phyloP scores from a whole-genome alignment of 352 stramenopile genomes.

The Pythium brachiatum region DNA sequence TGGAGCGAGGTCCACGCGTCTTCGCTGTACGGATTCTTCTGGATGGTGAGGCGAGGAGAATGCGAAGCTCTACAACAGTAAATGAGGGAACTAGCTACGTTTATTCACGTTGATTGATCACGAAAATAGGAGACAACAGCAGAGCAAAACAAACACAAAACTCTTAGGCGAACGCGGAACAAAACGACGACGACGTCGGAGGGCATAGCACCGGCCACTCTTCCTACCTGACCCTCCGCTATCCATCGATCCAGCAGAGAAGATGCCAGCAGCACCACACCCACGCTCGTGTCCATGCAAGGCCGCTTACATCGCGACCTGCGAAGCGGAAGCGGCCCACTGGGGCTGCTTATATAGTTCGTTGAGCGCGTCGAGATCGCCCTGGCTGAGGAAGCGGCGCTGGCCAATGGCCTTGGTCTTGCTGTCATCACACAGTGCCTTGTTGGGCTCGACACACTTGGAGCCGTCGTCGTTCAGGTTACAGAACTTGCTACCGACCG shows the following conservation, averaged over 20 bases:
- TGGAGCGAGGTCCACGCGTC: too few species aligned
- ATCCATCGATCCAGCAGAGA: background rate
- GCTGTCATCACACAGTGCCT: constrained; percentile 51
- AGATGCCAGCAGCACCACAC: background rate
- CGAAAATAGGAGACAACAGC: background rate
- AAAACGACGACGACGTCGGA: background rate
- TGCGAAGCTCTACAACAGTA: too few species aligned
- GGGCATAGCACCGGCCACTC: background rate
- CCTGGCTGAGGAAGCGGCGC: constrained; percentile 51
- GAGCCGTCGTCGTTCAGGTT: constrained; percentile 63
- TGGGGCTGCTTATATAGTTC: constrained; percentile 36
- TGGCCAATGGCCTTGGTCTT: constrained; percentile 62
- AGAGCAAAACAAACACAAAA: background rate
- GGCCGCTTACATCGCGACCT: constrained; percentile 16
- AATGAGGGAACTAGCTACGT: background rate
- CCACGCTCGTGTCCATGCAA: background rate
- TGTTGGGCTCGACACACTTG: constrained; percentile 56
- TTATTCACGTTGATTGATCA: background rate
- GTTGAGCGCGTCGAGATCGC: constrained; percentile 45
- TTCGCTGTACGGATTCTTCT: too few species aligned
- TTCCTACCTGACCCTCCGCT: background rate
- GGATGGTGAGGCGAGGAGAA: too few species aligned
- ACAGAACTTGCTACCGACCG: constrained; percentile 56
- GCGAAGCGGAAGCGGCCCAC: constrained; percentile 25
- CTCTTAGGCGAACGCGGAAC: background rate